A percentile compares a stretch with the other conserved stretches of the same genome.
These are phyloP conservation scores for Collybiopsis luxurians DNA, from an alignment of 768 basidiomycete genomes.

Conservation along the genomic window DNA sequence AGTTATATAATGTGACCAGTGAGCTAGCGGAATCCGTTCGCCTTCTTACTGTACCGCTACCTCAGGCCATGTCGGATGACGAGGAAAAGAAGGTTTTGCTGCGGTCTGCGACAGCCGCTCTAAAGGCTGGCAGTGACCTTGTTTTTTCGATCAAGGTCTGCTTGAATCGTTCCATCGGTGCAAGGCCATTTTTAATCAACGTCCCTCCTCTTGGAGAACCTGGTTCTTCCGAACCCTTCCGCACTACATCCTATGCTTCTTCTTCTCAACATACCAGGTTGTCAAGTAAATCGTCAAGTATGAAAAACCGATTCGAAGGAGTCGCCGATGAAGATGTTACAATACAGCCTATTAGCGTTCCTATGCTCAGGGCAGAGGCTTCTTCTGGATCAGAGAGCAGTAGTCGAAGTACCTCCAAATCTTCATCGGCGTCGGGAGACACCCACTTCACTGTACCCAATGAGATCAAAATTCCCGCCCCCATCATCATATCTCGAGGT, in stretches of 20 bases:
- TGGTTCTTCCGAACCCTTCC: constrained; percentile 27
- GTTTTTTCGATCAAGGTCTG: constrained; percentile 84
- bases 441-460: constrained; percentile 50
- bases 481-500: constrained; percentile 23
- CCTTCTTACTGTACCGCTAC: constrained; percentile 55
- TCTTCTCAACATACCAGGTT: constrained; percentile 33
- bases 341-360: constrained; percentile 25
- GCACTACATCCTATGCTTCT: constrained; percentile 32
- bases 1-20: constrained; percentile 80
- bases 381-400: constrained; percentile 54
- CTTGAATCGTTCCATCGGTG: constrained; percentile 59
- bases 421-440: constrained; percentile 46
- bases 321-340: constrained; percentile 58
- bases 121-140: constrained; percentile 88
- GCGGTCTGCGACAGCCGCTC: constrained; percentile 81
- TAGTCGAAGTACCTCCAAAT: constrained; percentile 44
- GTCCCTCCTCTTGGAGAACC: constrained; percentile 51
- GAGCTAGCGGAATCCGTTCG: constrained; percentile 88
- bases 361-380: constrained; percentile 27
- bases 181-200: constrained; percentile 64
- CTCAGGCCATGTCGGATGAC: constrained; percentile 64
- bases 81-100: constrained; percentile 76
- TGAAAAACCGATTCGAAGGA: constrained; percentile 32
- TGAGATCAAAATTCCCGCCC: constrained; percentile 34
- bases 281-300: constrained; percentile 34